These are phyloP conservation scores for Ceriops zippeliana DNA, from an alignment of 345 rosid genomes.

Conservation along the genomic window DNA sequence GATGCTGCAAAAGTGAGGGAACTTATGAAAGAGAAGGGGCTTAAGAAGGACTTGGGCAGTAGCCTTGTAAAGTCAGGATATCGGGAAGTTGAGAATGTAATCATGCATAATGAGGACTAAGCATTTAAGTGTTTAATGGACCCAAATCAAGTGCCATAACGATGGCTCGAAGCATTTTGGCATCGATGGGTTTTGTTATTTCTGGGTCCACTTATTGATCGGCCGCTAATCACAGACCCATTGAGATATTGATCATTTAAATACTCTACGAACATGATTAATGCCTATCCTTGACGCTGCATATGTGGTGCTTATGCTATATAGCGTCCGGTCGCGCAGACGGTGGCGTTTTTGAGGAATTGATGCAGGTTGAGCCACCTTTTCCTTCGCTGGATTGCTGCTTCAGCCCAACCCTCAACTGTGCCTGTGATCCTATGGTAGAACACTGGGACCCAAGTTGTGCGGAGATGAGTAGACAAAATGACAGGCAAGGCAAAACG, in stretches of 20 bases:
- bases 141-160: not conserved
- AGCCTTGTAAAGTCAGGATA: conserved; percentile 31
- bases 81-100: conserved; percentile 15
- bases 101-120: not conserved
- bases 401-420: too few relatives aligned
- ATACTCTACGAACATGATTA: too few relatives aligned
- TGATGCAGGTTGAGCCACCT: too few relatives aligned
- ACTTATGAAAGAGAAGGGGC: conserved; percentile 38
- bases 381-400: too few relatives aligned
- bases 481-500: too few relatives aligned
- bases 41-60: conserved; percentile 38
- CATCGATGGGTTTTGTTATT: not conserved
- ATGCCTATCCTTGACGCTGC: not conserved
- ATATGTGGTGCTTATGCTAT: not conserved
- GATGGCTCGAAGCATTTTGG: not conserved
- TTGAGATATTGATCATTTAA: too few relatives aligned
- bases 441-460: too few relatives aligned
- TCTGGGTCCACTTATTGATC: not conserved
- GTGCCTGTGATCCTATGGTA: too few relatives aligned
- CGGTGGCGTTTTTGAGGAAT: too few relatives aligned
- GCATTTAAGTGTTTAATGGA: not conserved
- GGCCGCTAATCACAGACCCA: not conserved
- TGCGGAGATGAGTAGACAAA: too few relatives aligned
- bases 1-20: conserved; percentile 37
- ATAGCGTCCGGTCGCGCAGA: too few relatives aligned